Percentiles rank a stretch among this genome's conserved stretches.
These are phyloP conservation scores for Globisporangium irregulare DNA, from an alignment of 352 stramenopile species.

Conservation along the genomic window DNA sequence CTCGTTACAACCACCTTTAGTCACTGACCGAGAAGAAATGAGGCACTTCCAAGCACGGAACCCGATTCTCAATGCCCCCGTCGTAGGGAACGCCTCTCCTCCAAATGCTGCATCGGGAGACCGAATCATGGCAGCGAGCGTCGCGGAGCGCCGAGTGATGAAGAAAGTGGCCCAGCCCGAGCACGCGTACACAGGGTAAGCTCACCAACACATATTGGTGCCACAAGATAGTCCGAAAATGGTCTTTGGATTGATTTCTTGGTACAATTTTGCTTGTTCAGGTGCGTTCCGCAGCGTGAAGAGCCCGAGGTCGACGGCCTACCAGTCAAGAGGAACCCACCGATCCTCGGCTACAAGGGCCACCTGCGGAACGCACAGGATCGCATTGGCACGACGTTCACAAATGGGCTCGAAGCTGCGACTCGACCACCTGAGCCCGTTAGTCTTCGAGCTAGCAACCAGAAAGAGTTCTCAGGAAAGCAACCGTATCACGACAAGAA, in stretches of 20 bases:
- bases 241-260: neutral
- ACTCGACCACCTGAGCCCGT: slow-evolving; percentile 18
- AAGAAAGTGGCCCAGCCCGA: slow-evolving; percentile 66
- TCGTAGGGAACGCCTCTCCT: slow-evolving; percentile 8
- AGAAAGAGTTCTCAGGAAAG: neutral
- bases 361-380: slow-evolving; percentile 57
- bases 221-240: neutral
- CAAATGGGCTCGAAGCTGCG: slow-evolving; percentile 40
- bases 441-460: slow-evolving; percentile 4
- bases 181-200: slow-evolving; percentile 64
- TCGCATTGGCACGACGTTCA: slow-evolving; percentile 69
- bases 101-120: slow-evolving; percentile 16
- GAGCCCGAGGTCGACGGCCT: slow-evolving; percentile 22
- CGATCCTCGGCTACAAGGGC: slow-evolving; percentile 64
- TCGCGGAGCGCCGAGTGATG: slow-evolving; percentile 59
- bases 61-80: slow-evolving; percentile 11
- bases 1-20: neutral
- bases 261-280: slow-evolving; percentile 4
- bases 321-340: slow-evolving; percentile 23
- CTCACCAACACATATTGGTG: neutral
- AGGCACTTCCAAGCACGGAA: slow-evolving; percentile 16
- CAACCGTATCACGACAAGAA: neutral
- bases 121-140: slow-evolving; percentile 24
- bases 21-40: neutral
- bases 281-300: slow-evolving; percentile 27